A percentile compares a stretch with the other conserved stretches of the same genome.
These are phyloP conservation scores for Trichoderma asperellum DNA, from an alignment of 2,329 filamentous ascomycete species.

Conservation along the genomic window DNA sequence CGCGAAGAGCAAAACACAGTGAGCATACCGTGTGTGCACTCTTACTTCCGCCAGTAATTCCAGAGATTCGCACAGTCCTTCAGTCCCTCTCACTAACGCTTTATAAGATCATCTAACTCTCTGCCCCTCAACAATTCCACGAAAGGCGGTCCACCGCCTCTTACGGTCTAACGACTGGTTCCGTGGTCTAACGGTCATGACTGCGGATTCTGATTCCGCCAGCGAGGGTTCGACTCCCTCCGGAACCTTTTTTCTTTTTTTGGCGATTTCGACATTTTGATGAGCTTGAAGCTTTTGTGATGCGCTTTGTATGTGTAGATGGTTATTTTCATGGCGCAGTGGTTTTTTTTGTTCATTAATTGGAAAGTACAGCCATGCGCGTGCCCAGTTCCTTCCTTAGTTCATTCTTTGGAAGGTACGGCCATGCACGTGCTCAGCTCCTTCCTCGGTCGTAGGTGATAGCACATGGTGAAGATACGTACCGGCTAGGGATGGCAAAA, in stretches of 20 bases:
- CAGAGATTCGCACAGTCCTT: too few species aligned
- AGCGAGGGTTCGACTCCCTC: constrained; percentile 31
- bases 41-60: too few species aligned
- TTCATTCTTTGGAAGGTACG: not conserved
- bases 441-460: not conserved
- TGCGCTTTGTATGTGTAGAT: not conserved
- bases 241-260: constrained; percentile 28
- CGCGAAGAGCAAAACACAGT: not conserved
- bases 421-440: not conserved
- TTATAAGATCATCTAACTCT: not conserved
- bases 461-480: not conserved
- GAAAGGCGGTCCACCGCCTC: constrained; percentile 24
- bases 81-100: too few species aligned
- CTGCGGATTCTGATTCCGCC: constrained; percentile 32
- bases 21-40: too few species aligned
- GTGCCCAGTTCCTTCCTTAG: not conserved
- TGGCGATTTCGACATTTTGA: not conserved
- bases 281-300: too few species aligned
- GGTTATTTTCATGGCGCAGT: not conserved
- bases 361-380: not conserved
- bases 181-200: constrained; percentile 32
- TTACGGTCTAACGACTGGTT: constrained; percentile 20
- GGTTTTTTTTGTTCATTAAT: not conserved
- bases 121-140: not conserved
- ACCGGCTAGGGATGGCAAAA: not conserved